Conservation (phyloP, 2,329 filamentous ascomycete species). For the Trichoderma atrobrunneum region DNA sequence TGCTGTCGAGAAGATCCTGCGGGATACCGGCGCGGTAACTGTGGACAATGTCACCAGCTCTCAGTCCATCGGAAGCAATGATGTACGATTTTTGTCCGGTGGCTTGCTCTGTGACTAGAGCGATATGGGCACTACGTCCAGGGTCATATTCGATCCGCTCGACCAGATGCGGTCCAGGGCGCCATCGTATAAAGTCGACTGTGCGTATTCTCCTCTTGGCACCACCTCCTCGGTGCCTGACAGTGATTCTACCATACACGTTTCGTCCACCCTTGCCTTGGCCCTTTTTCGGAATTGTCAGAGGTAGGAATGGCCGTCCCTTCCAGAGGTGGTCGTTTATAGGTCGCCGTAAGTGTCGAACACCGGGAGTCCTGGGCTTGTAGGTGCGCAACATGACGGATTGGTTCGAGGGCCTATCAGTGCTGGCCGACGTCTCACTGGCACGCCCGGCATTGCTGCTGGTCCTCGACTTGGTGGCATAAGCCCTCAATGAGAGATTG, state of each 20-base stretch:
- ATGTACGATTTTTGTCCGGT: constrained; percentile 84
- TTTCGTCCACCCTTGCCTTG: constrained; percentile 92
- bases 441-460: constrained; percentile 18
- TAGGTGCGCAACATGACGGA: constrained; percentile 70
- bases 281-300: constrained; percentile 91
- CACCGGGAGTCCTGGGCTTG: constrained; percentile 87
- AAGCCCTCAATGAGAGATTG: constrained; percentile 30
- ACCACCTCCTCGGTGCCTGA: constrained; percentile 89
- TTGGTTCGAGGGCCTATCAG: constrained; percentile 30
- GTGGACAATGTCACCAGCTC: constrained; percentile 86
- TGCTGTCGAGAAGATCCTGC: constrained; percentile 77
- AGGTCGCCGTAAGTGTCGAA: constrained; percentile 85
- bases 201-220: constrained; percentile 87
- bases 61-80: constrained; percentile 89
- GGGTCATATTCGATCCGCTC: constrained; percentile 97
- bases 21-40: constrained; percentile 91
- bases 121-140: constrained; percentile 88
- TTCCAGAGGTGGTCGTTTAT: constrained; percentile 98
- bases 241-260: constrained; percentile 77
- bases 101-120: constrained; percentile 72
- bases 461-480: constrained; percentile 31
- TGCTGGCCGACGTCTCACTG: constrained; percentile 24
- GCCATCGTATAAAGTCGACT: constrained; percentile 80
- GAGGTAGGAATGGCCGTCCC: constrained; percentile 73
- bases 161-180: constrained; percentile 79